Evolutionary conservation across 805 yeast species (phyloP).

Genomic region (Naumovozyma castellii): DNA sequence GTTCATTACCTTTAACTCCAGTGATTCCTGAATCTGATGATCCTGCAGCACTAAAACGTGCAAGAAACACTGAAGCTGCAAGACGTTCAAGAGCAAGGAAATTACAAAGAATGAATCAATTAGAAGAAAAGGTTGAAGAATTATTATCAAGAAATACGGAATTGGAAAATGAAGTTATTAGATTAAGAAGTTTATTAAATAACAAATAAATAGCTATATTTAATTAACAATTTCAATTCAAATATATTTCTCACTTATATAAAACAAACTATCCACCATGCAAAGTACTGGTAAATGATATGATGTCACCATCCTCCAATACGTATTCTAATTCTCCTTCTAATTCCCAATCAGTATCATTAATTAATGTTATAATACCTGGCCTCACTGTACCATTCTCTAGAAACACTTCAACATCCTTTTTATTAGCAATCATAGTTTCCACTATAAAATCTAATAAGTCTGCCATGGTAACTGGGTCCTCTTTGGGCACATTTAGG

Average conservation of each 20-base stretch:
- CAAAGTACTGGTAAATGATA: slow-evolving; percentile 84
- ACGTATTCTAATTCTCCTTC: slow-evolving; percentile 80
- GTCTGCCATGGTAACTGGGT: slow-evolving; percentile 34
- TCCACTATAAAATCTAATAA: slow-evolving; percentile 46
- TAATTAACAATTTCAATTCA: slow-evolving; percentile 1
- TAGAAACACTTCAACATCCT: slow-evolving; percentile 63
- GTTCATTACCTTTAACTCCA: slow-evolving; percentile 63
- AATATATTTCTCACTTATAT: not conserved
- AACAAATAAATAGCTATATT: slow-evolving; percentile 1
- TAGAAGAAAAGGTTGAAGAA: slow-evolving; percentile 67
- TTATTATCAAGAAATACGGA: slow-evolving; percentile 49
- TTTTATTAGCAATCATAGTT: slow-evolving; percentile 47
- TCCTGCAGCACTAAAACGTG: slow-evolving; percentile 75
- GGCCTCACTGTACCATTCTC: slow-evolving; percentile 81
- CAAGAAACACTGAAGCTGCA: slow-evolving; percentile 93
- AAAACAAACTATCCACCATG: slow-evolving; percentile 83
- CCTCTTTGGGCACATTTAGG: slow-evolving; percentile 38
- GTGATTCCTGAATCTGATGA: slow-evolving; percentile 51
- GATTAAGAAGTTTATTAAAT: slow-evolving; percentile 44
- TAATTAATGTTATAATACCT: slow-evolving; percentile 82
- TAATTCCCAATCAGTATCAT: slow-evolving; percentile 94
- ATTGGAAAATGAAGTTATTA: slow-evolving; percentile 53
- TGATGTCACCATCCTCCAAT: slow-evolving; percentile 64
- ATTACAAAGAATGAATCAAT: slow-evolving; percentile 74
- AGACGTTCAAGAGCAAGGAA: slow-evolving; percentile 91